A percentile compares a stretch with the other conserved stretches of the same genome.
Evolutionary conservation across 2,329 filamentous ascomycete species (phyloP).

Genomic region (Ceratocystis diversiconidia): DNA sequence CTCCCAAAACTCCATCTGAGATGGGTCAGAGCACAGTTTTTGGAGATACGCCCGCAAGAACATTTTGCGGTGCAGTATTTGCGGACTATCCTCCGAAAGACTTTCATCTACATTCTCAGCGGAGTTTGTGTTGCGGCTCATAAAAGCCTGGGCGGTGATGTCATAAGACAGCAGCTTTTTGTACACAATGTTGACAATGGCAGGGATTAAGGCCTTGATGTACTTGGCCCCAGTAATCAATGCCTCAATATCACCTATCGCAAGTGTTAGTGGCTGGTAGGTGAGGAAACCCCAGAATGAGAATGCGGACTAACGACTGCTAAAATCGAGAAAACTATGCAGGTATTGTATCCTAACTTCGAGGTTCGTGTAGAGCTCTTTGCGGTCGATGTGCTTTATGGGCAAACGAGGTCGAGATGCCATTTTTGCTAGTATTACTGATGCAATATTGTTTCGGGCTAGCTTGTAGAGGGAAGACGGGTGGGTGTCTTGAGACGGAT

Average conservation of each 20-base stretch:
- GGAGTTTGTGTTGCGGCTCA: slow-evolving; percentile 46
- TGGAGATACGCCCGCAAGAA: slow-evolving; percentile 63
- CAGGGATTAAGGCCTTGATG: slow-evolving; percentile 68
- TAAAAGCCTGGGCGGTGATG: slow-evolving; percentile 67
- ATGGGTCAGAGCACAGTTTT: slow-evolving; percentile 61
- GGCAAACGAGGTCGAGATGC: slow-evolving; percentile 21
- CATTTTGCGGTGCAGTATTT: slow-evolving; percentile 65
- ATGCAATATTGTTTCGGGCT: neutral
- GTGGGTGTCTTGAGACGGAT: too few species aligned
- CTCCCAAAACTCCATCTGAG: slow-evolving; percentile 65
- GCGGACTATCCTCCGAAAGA: slow-evolving; percentile 53
- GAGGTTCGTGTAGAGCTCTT: slow-evolving; percentile 56
- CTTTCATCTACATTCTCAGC: slow-evolving; percentile 52
- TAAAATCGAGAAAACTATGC: slow-evolving; percentile 64
- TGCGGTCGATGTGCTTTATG: slow-evolving; percentile 51
- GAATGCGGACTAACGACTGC: slow-evolving; percentile 40
- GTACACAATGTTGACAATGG: slow-evolving; percentile 74
- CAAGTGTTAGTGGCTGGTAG: neutral
- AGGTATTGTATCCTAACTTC: slow-evolving; percentile 58
- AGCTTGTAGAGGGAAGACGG: too few species aligned
- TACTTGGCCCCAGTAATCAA: slow-evolving; percentile 57
- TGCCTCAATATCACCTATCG: slow-evolving; percentile 51
- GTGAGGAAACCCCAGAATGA: neutral
- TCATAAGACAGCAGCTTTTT: slow-evolving; percentile 68
- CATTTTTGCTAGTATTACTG: slow-evolving; percentile 20